Evolutionary conservation across 257 asterid species (phyloP), one percentile per base, ranked within the genome.

Genomic region (Scutellaria barbata): DNA sequence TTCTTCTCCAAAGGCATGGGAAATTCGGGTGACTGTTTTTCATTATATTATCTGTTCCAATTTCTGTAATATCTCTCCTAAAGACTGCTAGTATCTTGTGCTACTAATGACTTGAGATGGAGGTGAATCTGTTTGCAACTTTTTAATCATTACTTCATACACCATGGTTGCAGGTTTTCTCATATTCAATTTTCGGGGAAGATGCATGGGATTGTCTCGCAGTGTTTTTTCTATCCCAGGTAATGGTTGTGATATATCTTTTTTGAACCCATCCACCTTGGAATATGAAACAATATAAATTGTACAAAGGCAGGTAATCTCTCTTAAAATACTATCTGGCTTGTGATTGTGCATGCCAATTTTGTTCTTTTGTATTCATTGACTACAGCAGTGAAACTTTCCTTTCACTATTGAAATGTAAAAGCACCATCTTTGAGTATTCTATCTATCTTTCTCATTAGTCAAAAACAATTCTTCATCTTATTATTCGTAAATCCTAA

Each of bases 141-240:
- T 41, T 56, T 45, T 63, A 43, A 50, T 75, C n/a, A 52, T 71
- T 66, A 69, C 79, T 70, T 51, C 63, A 20, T 57, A 25, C 50
- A 12, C 57, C 35, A 25, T 80, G 83, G 63, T 63, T 86, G 89
- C 89, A 95, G 99, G 92, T 87, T 46, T 83, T 86, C 75, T 82
- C 87, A 5, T 83, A 78, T 75, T 83, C 83, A 68, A 64, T 83
- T 72, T 83, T 65, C 75, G 66, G 73, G 79, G 93, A 81, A 74
- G 92, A 79, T 75, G 58, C 85, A 64, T 89, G 90, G 96, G 95
- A 87, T 69, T 76, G 54, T 79, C 90, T 89, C 68, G 90, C 88
- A 3, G 77, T 81, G 82, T 80, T 84, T 76, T 82, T 87, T 69
- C 68, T 89, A 37, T 82, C 91, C 53, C 87, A 92, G 98, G 99